Conservation (phyloP, 2,329 filamentous ascomycete species). For the Rhytidhysteron rufulum region DNA sequence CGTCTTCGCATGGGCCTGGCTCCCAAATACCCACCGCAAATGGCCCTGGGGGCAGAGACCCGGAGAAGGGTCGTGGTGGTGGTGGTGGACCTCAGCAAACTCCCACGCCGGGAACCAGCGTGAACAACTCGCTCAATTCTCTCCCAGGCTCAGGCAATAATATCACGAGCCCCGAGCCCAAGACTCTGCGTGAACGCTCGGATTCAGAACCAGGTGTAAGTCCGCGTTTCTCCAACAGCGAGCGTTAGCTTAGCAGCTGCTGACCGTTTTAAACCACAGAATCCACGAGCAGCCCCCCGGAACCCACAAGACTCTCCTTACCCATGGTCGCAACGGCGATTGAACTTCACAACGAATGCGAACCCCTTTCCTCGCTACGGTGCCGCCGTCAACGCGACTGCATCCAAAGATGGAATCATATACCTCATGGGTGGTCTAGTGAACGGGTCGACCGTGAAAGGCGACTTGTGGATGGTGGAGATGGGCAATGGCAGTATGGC, state of each 20-base stretch:
- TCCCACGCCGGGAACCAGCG: slow-evolving; percentile 72
- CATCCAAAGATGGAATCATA: slow-evolving; percentile 94
- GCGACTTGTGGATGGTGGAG: slow-evolving; percentile 97
- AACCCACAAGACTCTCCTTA: slow-evolving; percentile 73
- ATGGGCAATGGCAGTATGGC: slow-evolving; percentile 75
- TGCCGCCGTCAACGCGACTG: slow-evolving; percentile 85
- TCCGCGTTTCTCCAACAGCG: too few relatives aligned
- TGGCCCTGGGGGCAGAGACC: slow-evolving; percentile 40
- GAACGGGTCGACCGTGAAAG: slow-evolving; percentile 91
- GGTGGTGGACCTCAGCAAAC: slow-evolving; percentile 36
- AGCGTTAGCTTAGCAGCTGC: too few relatives aligned
- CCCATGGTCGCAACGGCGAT: slow-evolving; percentile 87
- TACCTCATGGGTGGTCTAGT: slow-evolving; percentile 98
- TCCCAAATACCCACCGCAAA: slow-evolving; percentile 46
- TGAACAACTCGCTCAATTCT: slow-evolving; percentile 63
- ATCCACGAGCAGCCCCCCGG: slow-evolving; percentile 29
- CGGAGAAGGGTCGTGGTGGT: slow-evolving; percentile 31
- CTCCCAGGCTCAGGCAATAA: slow-evolving; percentile 52
- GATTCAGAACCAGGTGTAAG: slow-evolving; percentile 55
- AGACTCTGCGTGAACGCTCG: slow-evolving; percentile 54
- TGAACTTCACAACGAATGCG: slow-evolving; percentile 80
- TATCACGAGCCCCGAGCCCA: slow-evolving; percentile 61
- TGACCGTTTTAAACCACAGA: slow-evolving; percentile 17
- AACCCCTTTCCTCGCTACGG: slow-evolving; percentile 96
- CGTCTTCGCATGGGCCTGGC: slow-evolving; percentile 50